Base-by-base conservation (phyloP, 1,284 basidiomycete genomes). In the Moniliophthora roreri region DNA sequence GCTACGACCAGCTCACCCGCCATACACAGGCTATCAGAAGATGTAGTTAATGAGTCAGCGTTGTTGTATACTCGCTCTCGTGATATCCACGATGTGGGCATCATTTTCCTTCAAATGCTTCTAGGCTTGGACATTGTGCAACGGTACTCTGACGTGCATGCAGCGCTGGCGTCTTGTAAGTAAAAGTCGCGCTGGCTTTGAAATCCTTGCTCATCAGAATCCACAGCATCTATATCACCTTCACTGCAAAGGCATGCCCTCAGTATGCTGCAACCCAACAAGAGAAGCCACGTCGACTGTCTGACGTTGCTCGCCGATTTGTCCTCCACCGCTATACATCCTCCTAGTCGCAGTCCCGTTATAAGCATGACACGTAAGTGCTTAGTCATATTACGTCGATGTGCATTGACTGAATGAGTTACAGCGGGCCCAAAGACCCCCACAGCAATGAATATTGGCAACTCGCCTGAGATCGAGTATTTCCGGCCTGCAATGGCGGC, bases 81-180 rank as follows among this genome's bases (percentile, higher is more conserved):
- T 21, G 90, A 92, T 61, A 83, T 92, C 15, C 88, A 91, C 63
- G 75, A 79, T n/a, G 79, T 83, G 0, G 90, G 88, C 0, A 78
- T 91, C 38, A 75, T 90, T 3, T 70, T 91, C 34, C 59, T 91
- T 47, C 88, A 91, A 66, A 91, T 92, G 89, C 66, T 91, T 10
- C 65, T 87, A 21, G 89, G 90, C 0, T 68, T 84, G 51, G 79
- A 86, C 58, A 85, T 90, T 5, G 78, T 79, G 51, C 39, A 54
- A 46, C 58, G 65, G 41, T 76, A 64, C 54, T 58, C 68, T 21
- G 73, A 76, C 47, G 71, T 77, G 1, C 70, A 73, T 8, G 67
- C 70, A 44, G 81, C 80, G 13, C 62, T 82, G 10, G 70, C 74
- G 56, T 68, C 69, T 46, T 69, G 80, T 79, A 58, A 49, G 50